A percentile compares a stretch with the other conserved stretches of the same genome.
These are phyloP conservation scores for Colletotrichum tanaceti DNA, from an alignment of 2,329 filamentous ascomycete genomes.

Conservation along the genomic window DNA sequence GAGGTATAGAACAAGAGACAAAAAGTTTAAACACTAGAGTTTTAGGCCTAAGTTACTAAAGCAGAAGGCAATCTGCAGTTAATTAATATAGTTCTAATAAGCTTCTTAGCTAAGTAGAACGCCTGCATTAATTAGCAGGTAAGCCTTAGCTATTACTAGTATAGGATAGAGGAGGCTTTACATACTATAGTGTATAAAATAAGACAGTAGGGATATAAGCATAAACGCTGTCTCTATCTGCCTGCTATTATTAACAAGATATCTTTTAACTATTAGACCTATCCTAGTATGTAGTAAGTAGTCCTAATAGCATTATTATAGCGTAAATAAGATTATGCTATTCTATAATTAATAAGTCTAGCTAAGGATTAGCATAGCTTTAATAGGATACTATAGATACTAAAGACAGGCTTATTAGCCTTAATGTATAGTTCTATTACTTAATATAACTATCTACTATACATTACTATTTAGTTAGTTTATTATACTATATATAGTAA, in stretches of 20 bases:
- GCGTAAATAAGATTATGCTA: not conserved
- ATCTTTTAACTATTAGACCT: no score
- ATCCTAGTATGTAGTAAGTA: no score
- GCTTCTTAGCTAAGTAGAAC: constrained; percentile 17
- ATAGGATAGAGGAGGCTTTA: constrained; percentile 8
- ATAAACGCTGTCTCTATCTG: no score
- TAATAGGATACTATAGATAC: not conserved
- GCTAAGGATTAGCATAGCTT: not conserved
- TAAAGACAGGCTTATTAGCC: not conserved
- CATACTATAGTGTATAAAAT: not conserved
- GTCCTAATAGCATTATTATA: not conserved
- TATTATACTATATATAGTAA: not conserved
- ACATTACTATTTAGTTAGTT: not conserved
- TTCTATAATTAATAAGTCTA: not conserved
- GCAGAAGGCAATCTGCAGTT: constrained; percentile 4
- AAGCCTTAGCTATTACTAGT: not conserved
- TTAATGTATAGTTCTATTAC: not conserved
- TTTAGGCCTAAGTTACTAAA: not conserved
- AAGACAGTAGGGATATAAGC: no score
- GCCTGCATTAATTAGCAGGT: not conserved
- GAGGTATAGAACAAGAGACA: not conserved
- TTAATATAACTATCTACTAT: not conserved
- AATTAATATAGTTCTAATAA: constrained; percentile 12
- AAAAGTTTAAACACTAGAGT: constrained; percentile 5
- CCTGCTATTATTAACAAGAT: no score